phyloP scores from a whole-genome alignment of 2,329 filamentous ascomycete genomes.

The Xylaria multiplex region DNA sequence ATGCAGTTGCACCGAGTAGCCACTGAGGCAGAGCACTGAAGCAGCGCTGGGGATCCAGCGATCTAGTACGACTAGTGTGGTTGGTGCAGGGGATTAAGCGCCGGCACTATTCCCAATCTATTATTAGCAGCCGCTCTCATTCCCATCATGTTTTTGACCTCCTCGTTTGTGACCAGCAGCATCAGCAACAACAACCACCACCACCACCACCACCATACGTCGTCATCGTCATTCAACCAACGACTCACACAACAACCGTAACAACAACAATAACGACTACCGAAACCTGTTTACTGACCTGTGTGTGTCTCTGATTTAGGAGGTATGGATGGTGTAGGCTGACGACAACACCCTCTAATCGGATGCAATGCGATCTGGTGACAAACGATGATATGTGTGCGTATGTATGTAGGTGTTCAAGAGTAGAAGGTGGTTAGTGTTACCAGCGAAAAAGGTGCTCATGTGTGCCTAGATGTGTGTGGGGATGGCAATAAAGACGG shows the following conservation, averaged over 20 bases:
- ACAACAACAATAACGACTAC: neutral
- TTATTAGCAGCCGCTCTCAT: conserved; percentile 48
- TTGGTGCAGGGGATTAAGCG: conserved; percentile 42
- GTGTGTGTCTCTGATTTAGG: neutral
- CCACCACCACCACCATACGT: neutral
- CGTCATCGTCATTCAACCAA: conserved; percentile 1
- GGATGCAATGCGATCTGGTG: conserved; percentile 30
- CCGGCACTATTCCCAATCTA: conserved; percentile 46
- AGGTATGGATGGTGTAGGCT: neutral
- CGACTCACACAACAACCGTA: no score
- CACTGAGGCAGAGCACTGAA: no score
- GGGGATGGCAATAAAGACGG: conserved; percentile 18
- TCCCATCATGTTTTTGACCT: conserved; percentile 20
- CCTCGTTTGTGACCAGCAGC: conserved; percentile 22
- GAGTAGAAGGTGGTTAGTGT: conserved; percentile 34
- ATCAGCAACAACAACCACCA: neutral
- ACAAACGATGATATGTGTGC: conserved; percentile 22
- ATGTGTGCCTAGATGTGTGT: conserved; percentile 33
- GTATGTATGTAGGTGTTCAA: conserved; percentile 25
- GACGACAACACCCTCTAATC: conserved; percentile 2
- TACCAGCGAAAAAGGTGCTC: conserved; percentile 33
- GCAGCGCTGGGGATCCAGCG: conserved; percentile 27
- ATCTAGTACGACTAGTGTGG: conserved; percentile 18
- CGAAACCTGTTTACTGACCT: conserved; percentile 7
- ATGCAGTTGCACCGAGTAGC: conserved; percentile 23